Percentiles rank a stretch among this genome's conserved stretches.
phyloP scores from a whole-genome alignment of 2,329 filamentous ascomycete species.

The Orbilia javanica region DNA sequence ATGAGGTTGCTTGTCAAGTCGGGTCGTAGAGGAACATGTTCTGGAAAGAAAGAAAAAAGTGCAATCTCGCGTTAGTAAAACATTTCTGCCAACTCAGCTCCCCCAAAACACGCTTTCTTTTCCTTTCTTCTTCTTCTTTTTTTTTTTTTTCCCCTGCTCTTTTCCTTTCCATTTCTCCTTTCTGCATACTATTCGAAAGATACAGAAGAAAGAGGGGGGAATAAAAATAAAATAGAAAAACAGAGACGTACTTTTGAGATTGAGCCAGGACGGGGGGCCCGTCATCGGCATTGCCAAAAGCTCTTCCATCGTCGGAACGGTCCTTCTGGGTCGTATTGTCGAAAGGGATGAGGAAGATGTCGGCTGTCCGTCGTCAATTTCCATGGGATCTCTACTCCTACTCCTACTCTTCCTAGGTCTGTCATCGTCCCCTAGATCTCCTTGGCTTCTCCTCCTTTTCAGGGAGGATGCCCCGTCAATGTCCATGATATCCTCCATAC shows the following conservation, averaged over 20 bases:
- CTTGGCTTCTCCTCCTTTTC: constrained; percentile 56
- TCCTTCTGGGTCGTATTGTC: constrained; percentile 42
- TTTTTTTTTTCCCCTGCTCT: no score
- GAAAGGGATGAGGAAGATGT: constrained; percentile 40
- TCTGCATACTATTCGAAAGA: background rate
- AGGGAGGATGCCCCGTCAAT: constrained; percentile 42
- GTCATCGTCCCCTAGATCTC: constrained; percentile 52
- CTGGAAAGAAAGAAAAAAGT: constrained; percentile 3
- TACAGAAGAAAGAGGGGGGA: no score
- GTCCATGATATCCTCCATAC: constrained; percentile 51
- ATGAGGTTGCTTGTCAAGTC: constrained; percentile 69
- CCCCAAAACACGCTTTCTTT: constrained; percentile 1
- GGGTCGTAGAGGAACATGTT: constrained; percentile 64
- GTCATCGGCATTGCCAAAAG: constrained; percentile 57
- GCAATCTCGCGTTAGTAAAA: constrained; percentile 44
- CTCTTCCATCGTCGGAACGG: constrained; percentile 56
- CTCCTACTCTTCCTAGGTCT: constrained; percentile 54
- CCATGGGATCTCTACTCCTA: constrained; percentile 54
- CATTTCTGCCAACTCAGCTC: background rate
- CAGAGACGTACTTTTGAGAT: constrained; percentile 53
- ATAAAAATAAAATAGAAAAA: no score
- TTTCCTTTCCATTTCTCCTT: no score
- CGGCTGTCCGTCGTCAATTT: constrained; percentile 43
- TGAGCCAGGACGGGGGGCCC: constrained; percentile 57
- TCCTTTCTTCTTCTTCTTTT: background rate